Evolutionary conservation across 1,284 basidiomycete genomes (phyloP), one percentile per base, ranked within the genome.

Genomic region (Xerocomus tenax): DNA sequence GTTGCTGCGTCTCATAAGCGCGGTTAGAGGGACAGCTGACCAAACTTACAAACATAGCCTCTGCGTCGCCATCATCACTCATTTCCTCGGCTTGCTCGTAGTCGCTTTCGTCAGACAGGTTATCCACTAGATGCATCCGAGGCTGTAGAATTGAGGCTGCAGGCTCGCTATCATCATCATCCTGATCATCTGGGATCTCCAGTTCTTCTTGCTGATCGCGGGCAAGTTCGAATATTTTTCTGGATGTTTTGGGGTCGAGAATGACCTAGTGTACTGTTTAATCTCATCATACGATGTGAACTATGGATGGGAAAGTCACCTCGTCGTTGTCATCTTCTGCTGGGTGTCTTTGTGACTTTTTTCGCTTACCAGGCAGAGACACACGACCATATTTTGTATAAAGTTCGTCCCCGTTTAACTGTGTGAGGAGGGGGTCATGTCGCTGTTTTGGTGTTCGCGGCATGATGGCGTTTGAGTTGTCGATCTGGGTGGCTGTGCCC

Each of bases 171-270:
- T 42, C 34, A 6, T 40, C 70, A 0, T 65, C 68, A 10, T 68
- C 70, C 3, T 69, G 65, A 45, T 75, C 75, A 18, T 73, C 77
- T 8, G 72, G 70, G 56, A 77, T 73, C 50, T 81, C 79, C 8
- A 93, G 68, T 66, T 98, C 96, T 63, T 92, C 84, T 69, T 98
- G 94, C 69, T 98, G 96, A 59, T 90, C 86, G 60, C 82, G 78
- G 10, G 95, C 95, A 50, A 98, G 81, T 62, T 93, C 84, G 59
- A 98, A 87, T 52, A 98, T 98, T 61, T 85, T 88, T 55, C 79
- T 77, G 1, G 91, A 96, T 16, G 86, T 87, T 69, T 90, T 91
- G 5, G 88, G 80, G 65, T 94, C 91, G 54, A 95, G 72, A 9
- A 84, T 82, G 40, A 71, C 74, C 89, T 93, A 49, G n/a, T 41